phyloP scores from a whole-genome alignment of 1,139 yeast genomes.

The Blastobotrys elegans region DNA sequence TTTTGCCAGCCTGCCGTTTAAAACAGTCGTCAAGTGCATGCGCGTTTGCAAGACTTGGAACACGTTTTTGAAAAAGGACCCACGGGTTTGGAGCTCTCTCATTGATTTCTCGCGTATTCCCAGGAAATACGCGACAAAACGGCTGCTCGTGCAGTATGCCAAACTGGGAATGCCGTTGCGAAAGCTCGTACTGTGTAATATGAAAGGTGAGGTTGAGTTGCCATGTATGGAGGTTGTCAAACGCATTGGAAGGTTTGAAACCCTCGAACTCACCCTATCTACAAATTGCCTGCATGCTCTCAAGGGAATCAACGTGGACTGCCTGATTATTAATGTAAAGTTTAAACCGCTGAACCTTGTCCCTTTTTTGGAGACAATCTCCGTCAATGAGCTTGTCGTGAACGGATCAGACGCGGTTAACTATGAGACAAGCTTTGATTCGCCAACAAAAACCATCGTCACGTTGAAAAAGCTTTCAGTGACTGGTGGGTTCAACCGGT shows the following conservation, averaged over 20 bases:
- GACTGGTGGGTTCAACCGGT: background rate
- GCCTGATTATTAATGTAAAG: background rate
- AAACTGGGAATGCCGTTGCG: constrained; percentile 1
- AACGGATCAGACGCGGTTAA: background rate
- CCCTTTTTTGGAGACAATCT: background rate
- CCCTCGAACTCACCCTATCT: background rate
- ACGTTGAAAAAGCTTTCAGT: background rate
- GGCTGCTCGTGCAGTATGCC: constrained; percentile 3
- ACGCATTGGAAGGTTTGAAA: background rate
- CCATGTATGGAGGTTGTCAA: background rate
- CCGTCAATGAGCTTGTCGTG: background rate
- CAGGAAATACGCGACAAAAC: background rate
- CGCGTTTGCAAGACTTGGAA: constrained; percentile 12
- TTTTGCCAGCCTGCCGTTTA: constrained; percentile 9
- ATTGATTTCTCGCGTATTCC: constrained; percentile 6
- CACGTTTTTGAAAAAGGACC: constrained; percentile 3
- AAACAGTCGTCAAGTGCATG: constrained; percentile 7
- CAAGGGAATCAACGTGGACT: background rate
- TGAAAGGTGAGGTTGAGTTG: background rate
- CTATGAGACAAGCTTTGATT: too few relatives aligned
- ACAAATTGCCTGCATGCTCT: background rate
- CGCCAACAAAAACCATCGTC: too few relatives aligned
- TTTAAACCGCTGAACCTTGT: background rate
- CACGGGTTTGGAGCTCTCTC: constrained; percentile 9
- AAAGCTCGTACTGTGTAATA: background rate